These are phyloP conservation scores for Yarrowia keelungensis DNA, from an alignment of 805 yeast genomes.

Conservation along the genomic window DNA sequence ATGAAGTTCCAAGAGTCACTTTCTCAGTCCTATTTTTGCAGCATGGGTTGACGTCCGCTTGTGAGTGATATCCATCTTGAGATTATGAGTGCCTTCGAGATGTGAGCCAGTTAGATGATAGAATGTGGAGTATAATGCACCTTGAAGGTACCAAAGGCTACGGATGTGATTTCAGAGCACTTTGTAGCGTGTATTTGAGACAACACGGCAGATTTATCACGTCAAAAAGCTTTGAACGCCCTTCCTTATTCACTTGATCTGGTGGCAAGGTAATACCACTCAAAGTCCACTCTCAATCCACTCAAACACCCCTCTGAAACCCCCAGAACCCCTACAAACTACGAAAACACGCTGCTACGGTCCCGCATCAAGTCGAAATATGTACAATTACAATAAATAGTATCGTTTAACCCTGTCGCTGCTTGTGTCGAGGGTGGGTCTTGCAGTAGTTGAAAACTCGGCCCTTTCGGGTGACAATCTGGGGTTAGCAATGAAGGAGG, in stretches of 20 bases:
- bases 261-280: neutral
- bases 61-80: too few species aligned
- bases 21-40: too few species aligned
- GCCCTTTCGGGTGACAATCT: slow-evolving; percentile 93
- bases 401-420: slow-evolving; percentile 66
- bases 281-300: neutral
- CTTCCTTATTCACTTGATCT: neutral
- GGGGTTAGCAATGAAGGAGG: slow-evolving; percentile 41
- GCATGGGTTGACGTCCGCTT: too few species aligned
- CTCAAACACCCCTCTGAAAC: neutral
- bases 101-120: too few species aligned
- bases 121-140: too few species aligned
- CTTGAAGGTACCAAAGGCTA: too few species aligned
- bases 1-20: too few species aligned
- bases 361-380: slow-evolving; percentile 1
- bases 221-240: too few species aligned
- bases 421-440: slow-evolving; percentile 91
- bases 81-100: too few species aligned
- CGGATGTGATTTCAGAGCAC: too few species aligned
- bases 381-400: slow-evolving; percentile 36
- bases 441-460: slow-evolving; percentile 93
- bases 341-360: neutral
- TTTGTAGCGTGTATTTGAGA: too few species aligned
- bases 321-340: neutral
- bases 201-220: too few species aligned